Conservation (phyloP, 768 basidiomycete species). For the Coprinopsis cinerea region DNA sequence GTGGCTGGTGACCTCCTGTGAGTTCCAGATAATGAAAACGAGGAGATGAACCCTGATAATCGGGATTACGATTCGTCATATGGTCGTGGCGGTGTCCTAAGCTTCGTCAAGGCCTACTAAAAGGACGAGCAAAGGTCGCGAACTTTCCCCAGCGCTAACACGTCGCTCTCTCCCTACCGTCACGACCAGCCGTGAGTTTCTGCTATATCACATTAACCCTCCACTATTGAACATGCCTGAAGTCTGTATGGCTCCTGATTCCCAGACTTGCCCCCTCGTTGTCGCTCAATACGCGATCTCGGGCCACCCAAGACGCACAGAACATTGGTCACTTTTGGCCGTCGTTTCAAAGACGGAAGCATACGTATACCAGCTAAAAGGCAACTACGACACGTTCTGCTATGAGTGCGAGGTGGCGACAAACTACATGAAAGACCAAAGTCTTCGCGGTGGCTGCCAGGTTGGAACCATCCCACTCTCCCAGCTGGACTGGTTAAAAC, state of each 20-base stretch:
- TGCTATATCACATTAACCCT: too few species aligned
- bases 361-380: slow-evolving; percentile 19
- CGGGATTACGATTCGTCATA: too few species aligned
- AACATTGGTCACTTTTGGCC: slow-evolving; percentile 23
- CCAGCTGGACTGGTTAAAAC: slow-evolving; percentile 18
- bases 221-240: too few species aligned
- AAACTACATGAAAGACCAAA: slow-evolving; percentile 12
- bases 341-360: slow-evolving; percentile 15
- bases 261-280: slow-evolving; percentile 17
- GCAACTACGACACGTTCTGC: slow-evolving; percentile 20
- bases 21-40: too few species aligned
- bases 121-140: too few species aligned
- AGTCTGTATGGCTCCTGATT: not conserved
- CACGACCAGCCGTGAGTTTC: too few species aligned
- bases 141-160: too few species aligned
- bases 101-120: too few species aligned
- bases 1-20: too few species aligned
- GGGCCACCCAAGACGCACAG: slow-evolving; percentile 22
- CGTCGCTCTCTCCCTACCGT: too few species aligned
- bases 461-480: slow-evolving; percentile 18
- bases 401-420: slow-evolving; percentile 13
- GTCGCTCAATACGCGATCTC: slow-evolving; percentile 21
- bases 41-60: too few species aligned
- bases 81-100: too few species aligned
- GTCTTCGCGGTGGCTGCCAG: slow-evolving; percentile 22